Conservation (phyloP, 495 filamentous ascomycete genomes). For the Pseudoneurospora amorphoporcata region DNA sequence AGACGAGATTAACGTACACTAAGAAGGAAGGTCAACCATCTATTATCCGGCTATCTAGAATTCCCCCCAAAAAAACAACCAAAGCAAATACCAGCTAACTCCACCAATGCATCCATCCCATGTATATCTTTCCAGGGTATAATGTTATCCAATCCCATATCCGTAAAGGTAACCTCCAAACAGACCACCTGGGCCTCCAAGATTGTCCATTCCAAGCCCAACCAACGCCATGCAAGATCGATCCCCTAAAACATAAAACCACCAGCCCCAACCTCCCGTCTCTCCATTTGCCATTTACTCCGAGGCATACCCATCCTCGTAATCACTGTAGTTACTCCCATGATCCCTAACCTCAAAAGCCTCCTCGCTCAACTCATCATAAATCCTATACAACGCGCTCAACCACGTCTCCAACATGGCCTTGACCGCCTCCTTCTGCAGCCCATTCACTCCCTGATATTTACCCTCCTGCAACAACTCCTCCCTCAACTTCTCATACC, state of each 20-base stretch:
- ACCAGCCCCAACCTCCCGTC: too few relatives aligned
- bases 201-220: not conserved
- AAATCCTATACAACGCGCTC: slow-evolving; percentile 29
- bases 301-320: slow-evolving; percentile 10
- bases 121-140: not conserved
- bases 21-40: not conserved
- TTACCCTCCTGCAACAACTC: slow-evolving; percentile 15
- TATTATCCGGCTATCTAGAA: not conserved
- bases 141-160: not conserved
- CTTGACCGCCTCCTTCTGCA: slow-evolving; percentile 7
- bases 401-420: slow-evolving; percentile 36
- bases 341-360: not conserved
- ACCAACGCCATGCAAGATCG: not conserved
- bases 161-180: not conserved
- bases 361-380: slow-evolving; percentile 17
- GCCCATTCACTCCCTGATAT: slow-evolving; percentile 6
- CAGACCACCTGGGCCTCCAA: not conserved
- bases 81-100: not conserved
- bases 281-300: too few relatives aligned
- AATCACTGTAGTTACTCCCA: slow-evolving; percentile 9
- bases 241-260: not conserved
- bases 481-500: slow-evolving; percentile 35
- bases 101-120: not conserved
- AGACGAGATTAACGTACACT: not conserved
- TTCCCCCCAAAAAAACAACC: not conserved